Evolutionary conservation across 192 early-diverging fungal genomes (phyloP).

Genomic region (Entomortierella lignicola): DNA sequence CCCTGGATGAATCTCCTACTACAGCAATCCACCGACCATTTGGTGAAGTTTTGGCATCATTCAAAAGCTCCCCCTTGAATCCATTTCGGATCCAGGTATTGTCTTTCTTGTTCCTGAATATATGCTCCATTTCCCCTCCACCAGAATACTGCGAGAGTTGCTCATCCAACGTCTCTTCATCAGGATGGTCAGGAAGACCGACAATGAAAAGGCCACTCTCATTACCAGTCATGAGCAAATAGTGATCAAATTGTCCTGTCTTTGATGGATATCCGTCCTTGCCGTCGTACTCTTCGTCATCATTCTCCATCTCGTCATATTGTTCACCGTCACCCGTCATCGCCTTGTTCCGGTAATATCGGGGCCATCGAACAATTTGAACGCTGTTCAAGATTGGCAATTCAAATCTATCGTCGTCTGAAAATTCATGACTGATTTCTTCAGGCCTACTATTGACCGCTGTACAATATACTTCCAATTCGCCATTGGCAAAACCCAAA

Average conservation of each 20-base stretch:
- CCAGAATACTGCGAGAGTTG: too few relatives aligned
- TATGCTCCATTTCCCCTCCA: conserved; percentile 1
- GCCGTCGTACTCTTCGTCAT: conserved; percentile 8
- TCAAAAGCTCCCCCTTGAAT: conserved; percentile 47
- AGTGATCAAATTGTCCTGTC: conserved; percentile 47
- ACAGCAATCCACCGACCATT: conserved; percentile 59
- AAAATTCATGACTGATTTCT: conserved; percentile 12
- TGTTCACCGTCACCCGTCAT: neutral
- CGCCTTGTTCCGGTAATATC: conserved; percentile 9
- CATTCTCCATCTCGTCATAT: neutral
- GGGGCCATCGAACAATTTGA: conserved; percentile 43
- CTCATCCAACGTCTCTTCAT: neutral
- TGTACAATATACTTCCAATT: conserved; percentile 58
- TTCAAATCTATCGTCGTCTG: neutral
- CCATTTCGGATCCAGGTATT: conserved; percentile 42
- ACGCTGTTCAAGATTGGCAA: conserved; percentile 33
- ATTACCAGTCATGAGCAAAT: conserved; percentile 36
- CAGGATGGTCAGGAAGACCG: conserved; percentile 31
- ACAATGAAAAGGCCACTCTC: conserved; percentile 29
- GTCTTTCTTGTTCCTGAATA: conserved; percentile 22
- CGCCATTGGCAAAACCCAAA: conserved; percentile 52
- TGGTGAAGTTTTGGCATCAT: conserved; percentile 62
- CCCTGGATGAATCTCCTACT: conserved; percentile 55
- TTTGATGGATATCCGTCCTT: conserved; percentile 29
- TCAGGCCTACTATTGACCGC: conserved; percentile 1